Conservation (phyloP, 129 eudicot genomes). For the Tagetes patula region DNA sequence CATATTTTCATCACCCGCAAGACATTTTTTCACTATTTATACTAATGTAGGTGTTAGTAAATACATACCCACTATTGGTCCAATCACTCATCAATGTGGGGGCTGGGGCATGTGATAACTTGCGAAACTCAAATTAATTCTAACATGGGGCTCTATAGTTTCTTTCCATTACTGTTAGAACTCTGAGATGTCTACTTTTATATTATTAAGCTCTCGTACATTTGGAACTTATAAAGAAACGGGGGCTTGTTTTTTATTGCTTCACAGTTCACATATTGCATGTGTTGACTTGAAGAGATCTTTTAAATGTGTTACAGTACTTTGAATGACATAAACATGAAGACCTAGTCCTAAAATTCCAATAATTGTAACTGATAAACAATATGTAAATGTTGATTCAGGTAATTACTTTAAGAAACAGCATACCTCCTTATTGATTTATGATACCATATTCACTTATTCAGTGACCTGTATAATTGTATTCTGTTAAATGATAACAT, state of each 20-base stretch:
- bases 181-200: no score
- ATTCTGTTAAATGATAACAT: conserved; percentile 6
- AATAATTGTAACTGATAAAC: not conserved
- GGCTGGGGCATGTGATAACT: not conserved
- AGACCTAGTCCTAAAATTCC: not conserved
- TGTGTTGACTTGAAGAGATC: not conserved
- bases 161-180: not conserved
- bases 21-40: not conserved
- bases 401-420: not conserved
- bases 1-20: not conserved
- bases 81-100: not conserved
- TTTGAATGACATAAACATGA: not conserved
- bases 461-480: not conserved
- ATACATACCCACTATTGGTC: not conserved
- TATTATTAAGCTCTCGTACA: not conserved
- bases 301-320: not conserved
- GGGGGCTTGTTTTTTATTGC: not conserved
- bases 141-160: not conserved
- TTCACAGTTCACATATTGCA: not conserved
- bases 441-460: conserved; percentile 3
- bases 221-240: not conserved
- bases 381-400: not conserved
- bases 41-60: not conserved
- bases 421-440: not conserved
- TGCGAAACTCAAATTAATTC: not conserved